Percentiles rank a stretch among this genome's conserved stretches.
phyloP scores from a whole-genome alignment of 805 yeast species.

The Kodamaea kaohsiungensis region DNA sequence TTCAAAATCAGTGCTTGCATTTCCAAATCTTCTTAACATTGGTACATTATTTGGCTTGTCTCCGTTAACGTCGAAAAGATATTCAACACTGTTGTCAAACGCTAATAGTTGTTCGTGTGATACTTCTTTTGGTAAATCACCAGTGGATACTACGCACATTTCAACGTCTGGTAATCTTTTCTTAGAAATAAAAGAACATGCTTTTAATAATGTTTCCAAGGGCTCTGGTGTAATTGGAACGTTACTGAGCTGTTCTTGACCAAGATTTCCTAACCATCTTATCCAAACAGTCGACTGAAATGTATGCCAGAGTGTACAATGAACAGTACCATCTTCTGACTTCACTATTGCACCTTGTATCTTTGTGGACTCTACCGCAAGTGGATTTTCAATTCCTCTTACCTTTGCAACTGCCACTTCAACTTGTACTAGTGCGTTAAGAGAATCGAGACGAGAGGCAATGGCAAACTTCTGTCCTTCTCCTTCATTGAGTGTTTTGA shows the following conservation, averaged over 20 bases:
- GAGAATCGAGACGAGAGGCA: neutral
- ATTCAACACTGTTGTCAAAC: neutral
- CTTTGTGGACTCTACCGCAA: neutral
- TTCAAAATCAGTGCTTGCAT: slow-evolving; percentile 24
- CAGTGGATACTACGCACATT: neutral
- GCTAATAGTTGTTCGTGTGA: neutral
- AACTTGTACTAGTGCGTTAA: neutral
- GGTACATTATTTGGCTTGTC: slow-evolving; percentile 25
- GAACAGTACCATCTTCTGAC: neutral
- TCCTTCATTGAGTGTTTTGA: neutral
- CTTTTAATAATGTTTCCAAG: neutral
- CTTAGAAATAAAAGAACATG: neutral
- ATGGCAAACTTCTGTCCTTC: neutral
- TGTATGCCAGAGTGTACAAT: slow-evolving; percentile 3
- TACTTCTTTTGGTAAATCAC: neutral
- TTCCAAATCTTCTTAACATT: slow-evolving; percentile 36
- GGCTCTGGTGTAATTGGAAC: neutral
- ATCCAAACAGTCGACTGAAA: neutral
- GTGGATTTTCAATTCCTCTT: neutral
- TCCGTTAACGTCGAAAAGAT: neutral
- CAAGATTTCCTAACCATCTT: slow-evolving; percentile 1
- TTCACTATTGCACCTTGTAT: slow-evolving; percentile 4
- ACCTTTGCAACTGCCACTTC: neutral
- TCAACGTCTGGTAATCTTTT: neutral
- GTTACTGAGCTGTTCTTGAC: neutral